phyloP scores from a whole-genome alignment of 2,329 filamentous ascomycete species.

The Cladorrhinum sp. region DNA sequence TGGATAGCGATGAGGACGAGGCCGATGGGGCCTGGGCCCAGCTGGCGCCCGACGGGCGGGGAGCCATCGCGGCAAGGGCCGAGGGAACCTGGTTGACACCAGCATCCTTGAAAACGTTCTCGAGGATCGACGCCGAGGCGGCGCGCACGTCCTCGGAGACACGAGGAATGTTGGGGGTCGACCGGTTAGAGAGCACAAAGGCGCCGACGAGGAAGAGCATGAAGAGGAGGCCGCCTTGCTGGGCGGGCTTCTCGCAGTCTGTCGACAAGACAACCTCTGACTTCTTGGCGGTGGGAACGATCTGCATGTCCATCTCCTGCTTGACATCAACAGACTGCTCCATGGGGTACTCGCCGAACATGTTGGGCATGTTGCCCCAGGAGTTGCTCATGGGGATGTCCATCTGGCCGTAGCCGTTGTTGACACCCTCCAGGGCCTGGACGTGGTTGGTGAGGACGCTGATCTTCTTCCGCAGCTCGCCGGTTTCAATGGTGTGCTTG shows the following conservation, averaged over 20 bases:
- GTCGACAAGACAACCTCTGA: slow-evolving; percentile 42
- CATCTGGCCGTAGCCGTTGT: slow-evolving; percentile 74
- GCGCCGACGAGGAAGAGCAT: slow-evolving; percentile 97
- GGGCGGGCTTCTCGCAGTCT: slow-evolving; percentile 61
- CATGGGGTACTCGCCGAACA: slow-evolving; percentile 68
- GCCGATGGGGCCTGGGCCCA: slow-evolving; percentile 41
- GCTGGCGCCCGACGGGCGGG: slow-evolving; percentile 50
- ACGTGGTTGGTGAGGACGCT: slow-evolving; percentile 72
- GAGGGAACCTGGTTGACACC: slow-evolving; percentile 53
- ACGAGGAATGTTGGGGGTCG: slow-evolving; percentile 68
- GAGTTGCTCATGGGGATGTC: slow-evolving; percentile 77
- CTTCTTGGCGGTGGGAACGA: slow-evolving; percentile 54
- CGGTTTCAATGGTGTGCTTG: slow-evolving; percentile 83
- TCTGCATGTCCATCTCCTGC: slow-evolving; percentile 55
- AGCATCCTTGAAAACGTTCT: slow-evolving; percentile 79
- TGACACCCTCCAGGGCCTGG: slow-evolving; percentile 67
- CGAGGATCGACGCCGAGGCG: slow-evolving; percentile 72
- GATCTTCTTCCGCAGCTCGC: slow-evolving; percentile 89
- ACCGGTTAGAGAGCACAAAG: slow-evolving; percentile 86
- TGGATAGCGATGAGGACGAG: slow-evolving; percentile 37
- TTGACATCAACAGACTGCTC: slow-evolving; percentile 55
- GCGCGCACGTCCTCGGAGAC: slow-evolving; percentile 79
- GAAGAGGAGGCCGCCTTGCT: slow-evolving; percentile 79
- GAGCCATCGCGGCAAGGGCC: slow-evolving; percentile 44
- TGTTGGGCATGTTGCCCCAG: slow-evolving; percentile 74